phyloP scores from a whole-genome alignment of 208 protist genomes.

The Acanthamoeba royreba region DNA sequence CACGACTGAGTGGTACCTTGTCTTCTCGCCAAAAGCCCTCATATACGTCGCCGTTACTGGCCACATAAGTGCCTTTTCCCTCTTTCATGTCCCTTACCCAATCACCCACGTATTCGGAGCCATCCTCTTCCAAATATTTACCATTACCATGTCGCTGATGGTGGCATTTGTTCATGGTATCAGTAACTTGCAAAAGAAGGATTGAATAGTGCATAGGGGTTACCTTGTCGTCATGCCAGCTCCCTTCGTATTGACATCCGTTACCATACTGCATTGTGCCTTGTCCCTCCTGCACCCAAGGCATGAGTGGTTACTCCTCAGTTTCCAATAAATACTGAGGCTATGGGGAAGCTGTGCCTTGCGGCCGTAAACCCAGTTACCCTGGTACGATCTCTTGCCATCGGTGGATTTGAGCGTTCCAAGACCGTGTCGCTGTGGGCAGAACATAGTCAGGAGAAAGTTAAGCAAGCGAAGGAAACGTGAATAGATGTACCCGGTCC shows the following conservation, averaged over 20 bases:
- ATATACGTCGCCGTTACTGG: background rate
- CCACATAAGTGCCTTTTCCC: background rate
- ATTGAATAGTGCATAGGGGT: background rate
- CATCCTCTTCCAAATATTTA: background rate
- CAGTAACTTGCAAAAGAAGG: background rate
- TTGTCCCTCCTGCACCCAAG: background rate
- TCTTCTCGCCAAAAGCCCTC: background rate
- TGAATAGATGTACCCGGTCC: background rate
- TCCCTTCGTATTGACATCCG: background rate
- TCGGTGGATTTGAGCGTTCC: background rate
- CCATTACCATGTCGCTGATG: background rate
- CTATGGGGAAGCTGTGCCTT: background rate
- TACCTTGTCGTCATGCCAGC: constrained; percentile 26
- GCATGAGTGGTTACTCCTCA: background rate
- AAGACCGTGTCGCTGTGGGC: background rate
- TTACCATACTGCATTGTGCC: background rate
- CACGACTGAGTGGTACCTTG: background rate
- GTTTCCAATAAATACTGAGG: background rate
- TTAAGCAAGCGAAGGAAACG: background rate
- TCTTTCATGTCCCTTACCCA: background rate
- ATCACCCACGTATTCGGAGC: background rate
- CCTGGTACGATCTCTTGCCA: background rate
- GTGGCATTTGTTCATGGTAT: background rate
- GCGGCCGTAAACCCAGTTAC: background rate
- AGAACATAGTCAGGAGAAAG: background rate